phyloP scores from a whole-genome alignment of 768 basidiomycete genomes.

The Cystobasidium ongulense region DNA sequence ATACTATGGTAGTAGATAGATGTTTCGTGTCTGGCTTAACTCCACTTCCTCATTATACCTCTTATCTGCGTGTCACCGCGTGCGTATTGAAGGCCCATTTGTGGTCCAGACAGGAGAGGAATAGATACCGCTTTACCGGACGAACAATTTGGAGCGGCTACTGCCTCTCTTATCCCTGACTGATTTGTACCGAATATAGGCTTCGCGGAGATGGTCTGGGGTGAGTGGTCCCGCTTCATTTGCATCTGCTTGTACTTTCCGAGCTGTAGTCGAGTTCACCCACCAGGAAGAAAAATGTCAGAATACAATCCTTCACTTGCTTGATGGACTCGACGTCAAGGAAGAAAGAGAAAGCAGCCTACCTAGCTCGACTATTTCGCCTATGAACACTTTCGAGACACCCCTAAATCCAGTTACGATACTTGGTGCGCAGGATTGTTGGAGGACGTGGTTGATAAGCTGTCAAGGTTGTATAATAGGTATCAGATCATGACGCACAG shows the following conservation, averaged over 20 bases:
- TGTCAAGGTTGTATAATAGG: constrained; percentile 42
- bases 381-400: constrained; percentile 83
- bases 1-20: too few relatives aligned
- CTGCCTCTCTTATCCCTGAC: constrained; percentile 59
- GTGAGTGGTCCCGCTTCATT: constrained; percentile 70
- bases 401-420: constrained; percentile 75
- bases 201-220: constrained; percentile 82
- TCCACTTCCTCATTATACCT: too few relatives aligned
- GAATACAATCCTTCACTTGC: too few relatives aligned
- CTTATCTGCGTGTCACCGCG: too few relatives aligned
- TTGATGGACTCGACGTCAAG: too few relatives aligned
- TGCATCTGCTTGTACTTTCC: constrained; percentile 62
- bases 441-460: constrained; percentile 74
- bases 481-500: not conserved
- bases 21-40: too few relatives aligned
- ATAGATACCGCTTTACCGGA: constrained; percentile 48
- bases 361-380: constrained; percentile 69
- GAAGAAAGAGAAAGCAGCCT: constrained; percentile 38
- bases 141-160: constrained; percentile 67
- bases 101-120: not conserved
- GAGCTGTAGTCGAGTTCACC: constrained; percentile 53
- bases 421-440: constrained; percentile 74
- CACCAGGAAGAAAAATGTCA: not conserved
- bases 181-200: constrained; percentile 67
- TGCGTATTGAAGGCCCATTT: too few relatives aligned